Conservation (phyloP, 2,329 filamentous ascomycete genomes). For the Botrytis elliptica region DNA sequence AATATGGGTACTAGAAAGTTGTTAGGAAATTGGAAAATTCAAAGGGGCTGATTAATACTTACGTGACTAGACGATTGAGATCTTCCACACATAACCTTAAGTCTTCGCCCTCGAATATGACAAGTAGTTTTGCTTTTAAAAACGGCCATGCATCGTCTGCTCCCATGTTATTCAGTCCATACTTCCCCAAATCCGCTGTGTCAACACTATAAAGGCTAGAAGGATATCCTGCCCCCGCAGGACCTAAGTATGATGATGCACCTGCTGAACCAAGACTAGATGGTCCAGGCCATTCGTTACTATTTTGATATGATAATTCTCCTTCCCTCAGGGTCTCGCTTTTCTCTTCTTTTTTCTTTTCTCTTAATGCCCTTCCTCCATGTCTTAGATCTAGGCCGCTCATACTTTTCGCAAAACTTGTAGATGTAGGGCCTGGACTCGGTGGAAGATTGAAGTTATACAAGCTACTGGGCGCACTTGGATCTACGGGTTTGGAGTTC, state of each 20-base stretch:
- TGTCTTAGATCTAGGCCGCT: slow-evolving; percentile 77
- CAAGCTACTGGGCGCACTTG: slow-evolving; percentile 69
- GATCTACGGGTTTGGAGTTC: slow-evolving; percentile 74
- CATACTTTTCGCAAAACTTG: slow-evolving; percentile 76
- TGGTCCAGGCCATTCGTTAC: slow-evolving; percentile 51
- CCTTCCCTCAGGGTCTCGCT: slow-evolving; percentile 38
- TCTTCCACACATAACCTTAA: slow-evolving; percentile 78
- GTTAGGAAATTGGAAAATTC: background rate
- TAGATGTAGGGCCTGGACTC: slow-evolving; percentile 64
- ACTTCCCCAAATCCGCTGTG: slow-evolving; percentile 54
- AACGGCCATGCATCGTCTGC: slow-evolving; percentile 81
- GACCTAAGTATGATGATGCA: slow-evolving; percentile 42
- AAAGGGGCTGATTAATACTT: slow-evolving; percentile 26
- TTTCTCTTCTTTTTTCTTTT: slow-evolving; percentile 77
- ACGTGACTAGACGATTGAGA: slow-evolving; percentile 74
- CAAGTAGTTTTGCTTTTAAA: slow-evolving; percentile 70
- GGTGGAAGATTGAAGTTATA: slow-evolving; percentile 77
- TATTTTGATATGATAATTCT: slow-evolving; percentile 38
- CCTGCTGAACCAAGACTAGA: slow-evolving; percentile 50
- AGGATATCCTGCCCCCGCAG: slow-evolving; percentile 29
- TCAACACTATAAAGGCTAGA: slow-evolving; percentile 50
- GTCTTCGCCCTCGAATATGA: slow-evolving; percentile 80
- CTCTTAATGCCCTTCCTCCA: slow-evolving; percentile 70
- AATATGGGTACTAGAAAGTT: slow-evolving; percentile 59
- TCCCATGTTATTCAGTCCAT: slow-evolving; percentile 68